Evolutionary conservation across 2,329 filamentous ascomycete species (phyloP), one percentile per base, ranked within the genome.

Genomic region (Aspergillus alliaceus): DNA sequence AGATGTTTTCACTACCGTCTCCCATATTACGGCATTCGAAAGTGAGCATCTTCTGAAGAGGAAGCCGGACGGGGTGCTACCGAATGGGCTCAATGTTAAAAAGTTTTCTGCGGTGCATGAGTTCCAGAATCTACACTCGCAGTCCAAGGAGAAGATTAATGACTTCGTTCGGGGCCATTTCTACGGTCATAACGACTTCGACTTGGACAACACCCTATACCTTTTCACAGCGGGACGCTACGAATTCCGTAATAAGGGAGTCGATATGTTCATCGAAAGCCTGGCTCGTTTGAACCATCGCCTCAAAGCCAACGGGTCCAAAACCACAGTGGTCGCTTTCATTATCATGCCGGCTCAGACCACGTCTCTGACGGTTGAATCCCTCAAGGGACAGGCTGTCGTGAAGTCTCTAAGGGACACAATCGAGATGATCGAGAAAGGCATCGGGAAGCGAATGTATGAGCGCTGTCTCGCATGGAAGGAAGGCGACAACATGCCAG

Each of bases 241-340:
- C 71, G 95, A 99, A 76, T 99, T 93, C 83, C 84, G 95, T 63
- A 99, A 99, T 73, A 99, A 99, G 79, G 95, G 95, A 70, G 93
- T 97, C 9, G 95, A 99, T 76, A 98, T 99, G 95, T 99, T 98
- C 76, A 96, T 99, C 66, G 95, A 99, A 77, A 95, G 93, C 3
- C 80, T 99, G 61, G 95, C 95, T 27, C 90, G 95, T 42, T 80
- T 99, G 68, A 99, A 99, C 78, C 93, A 98, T 80, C 86, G 90
- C 37, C 86, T 99, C 71, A 98, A 98, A 84, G 78, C 78, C 51
- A 78, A 87, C 7, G 91, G 91, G 49, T 96, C 91, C 66, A 96
- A 95, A 77, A 93, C 88, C 72, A 98, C 95, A 0, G 89, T 99
- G 7, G 93, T 99, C 18, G 93, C 95, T 20, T 99, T 99, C 73